Base-by-base conservation (phyloP, 2,329 filamentous ascomycete genomes). In the Ceratocystis ficicola region DNA sequence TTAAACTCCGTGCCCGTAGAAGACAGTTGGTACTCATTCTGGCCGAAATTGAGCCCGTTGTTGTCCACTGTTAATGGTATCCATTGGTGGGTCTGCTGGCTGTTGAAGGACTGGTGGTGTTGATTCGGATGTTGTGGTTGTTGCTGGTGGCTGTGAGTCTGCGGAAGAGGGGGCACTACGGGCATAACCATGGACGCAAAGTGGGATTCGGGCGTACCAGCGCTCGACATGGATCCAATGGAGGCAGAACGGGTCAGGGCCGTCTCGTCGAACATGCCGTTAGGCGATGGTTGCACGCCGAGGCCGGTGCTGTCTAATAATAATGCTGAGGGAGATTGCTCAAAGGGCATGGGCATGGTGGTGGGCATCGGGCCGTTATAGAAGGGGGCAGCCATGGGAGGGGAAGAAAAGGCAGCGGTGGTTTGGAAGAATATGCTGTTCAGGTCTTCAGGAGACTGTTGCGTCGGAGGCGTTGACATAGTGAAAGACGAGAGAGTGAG, bases 21-120 rank as follows among this genome's bases (percentile, higher is more conserved):
- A 17, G 55, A 28, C 28, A 59, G 15, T 36, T 63, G 72, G 70
- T 79, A 79, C 68, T 82, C 80, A 62, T 84, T 81, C 73, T 83
- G 78, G 71, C 73, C 74, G n/a, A 59, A 59, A 30, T 30, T 59
- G 28, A 59, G 55, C 12, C 55, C 17, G 28, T 59, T 59, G 55
- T 17, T n/a, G 55, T 25, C 30, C 12, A n/a, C 28, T 15, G 8
- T 32, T 41, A 73, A 83, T 62, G 81, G 75, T 71, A 88, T 83
- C 66, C 83, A 80, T 8, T 44, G 60, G 25, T 62, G 60, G 66
- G 76, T 73, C 64, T 76, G 82, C 50, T 80, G 76, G 69, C 81
- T 77, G 72, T 81, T 81, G 67, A 79, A 78, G 72, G 79, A 77
- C 68, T 81, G 60, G 61, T 63, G 61, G 15, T 63, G 61, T 17